Evolutionary conservation across 768 basidiomycete species (phyloP).

Genomic region (Russula abietina): DNA sequence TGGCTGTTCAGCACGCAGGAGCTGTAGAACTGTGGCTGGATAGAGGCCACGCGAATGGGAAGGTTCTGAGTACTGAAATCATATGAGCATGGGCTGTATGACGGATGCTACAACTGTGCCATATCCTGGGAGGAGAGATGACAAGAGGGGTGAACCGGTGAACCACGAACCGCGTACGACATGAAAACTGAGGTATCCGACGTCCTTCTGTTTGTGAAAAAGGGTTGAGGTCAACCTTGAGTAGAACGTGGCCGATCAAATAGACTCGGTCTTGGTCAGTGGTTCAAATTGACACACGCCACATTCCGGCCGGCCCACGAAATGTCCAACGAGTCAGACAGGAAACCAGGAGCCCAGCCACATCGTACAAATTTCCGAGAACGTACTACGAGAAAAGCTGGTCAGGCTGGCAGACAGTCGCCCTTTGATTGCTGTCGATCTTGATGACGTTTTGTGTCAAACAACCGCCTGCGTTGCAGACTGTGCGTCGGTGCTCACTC

Average conservation of each 20-base stretch:
- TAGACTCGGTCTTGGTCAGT: too few relatives aligned
- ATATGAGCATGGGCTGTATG: background rate
- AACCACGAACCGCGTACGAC: constrained; percentile 8
- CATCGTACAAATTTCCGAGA: constrained; percentile 1
- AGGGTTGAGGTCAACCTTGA: background rate
- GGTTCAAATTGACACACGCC: background rate
- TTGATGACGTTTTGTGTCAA: constrained; percentile 22
- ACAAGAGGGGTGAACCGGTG: background rate
- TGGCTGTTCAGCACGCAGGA: constrained; percentile 35
- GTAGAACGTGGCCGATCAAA: too few relatives aligned
- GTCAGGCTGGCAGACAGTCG: background rate
- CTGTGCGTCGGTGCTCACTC: constrained; percentile 12
- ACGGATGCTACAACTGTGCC: background rate
- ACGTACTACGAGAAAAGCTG: constrained; percentile 1
- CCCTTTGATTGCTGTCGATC: constrained; percentile 18
- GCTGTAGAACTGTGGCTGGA: constrained; percentile 53
- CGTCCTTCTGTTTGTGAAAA: background rate
- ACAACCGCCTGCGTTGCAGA: constrained; percentile 19
- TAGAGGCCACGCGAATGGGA: constrained; percentile 28
- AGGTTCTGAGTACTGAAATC: background rate
- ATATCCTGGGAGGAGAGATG: background rate
- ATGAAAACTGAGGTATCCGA: background rate
- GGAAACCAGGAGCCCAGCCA: background rate
- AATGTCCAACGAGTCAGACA: background rate
- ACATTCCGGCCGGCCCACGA: background rate